Conservation (phyloP, 495 filamentous ascomycete species). For the Xylaria grammica region DNA sequence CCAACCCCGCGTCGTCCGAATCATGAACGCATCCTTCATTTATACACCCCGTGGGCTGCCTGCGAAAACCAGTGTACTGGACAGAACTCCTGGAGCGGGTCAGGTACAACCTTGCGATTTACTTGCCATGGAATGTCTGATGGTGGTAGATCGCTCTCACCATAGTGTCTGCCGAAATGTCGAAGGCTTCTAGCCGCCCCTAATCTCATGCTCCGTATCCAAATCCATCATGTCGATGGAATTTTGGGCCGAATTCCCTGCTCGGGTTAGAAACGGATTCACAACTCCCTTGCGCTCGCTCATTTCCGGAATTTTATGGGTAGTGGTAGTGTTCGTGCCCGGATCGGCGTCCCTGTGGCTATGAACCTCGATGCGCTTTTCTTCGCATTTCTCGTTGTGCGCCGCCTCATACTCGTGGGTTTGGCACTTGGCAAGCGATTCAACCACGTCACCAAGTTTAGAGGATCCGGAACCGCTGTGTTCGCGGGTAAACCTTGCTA, state of each 20-base stretch:
- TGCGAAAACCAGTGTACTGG: background rate
- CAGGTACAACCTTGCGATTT: background rate
- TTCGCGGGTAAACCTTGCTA: conserved; percentile 27
- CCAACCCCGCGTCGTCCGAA: background rate
- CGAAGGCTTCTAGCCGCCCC: background rate
- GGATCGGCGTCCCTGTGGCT: background rate
- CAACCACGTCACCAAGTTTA: conserved; percentile 19
- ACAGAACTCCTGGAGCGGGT: background rate
- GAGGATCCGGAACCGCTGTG: conserved; percentile 11
- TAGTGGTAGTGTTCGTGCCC: background rate
- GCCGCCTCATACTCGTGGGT: conserved; percentile 4
- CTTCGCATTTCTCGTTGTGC: background rate
- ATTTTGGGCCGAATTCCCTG: conserved; percentile 16
- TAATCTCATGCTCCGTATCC: conserved; percentile 28
- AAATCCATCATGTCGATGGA: conserved; percentile 34
- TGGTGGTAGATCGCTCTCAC: background rate
- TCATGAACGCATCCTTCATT: background rate
- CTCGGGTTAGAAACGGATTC: conserved; percentile 28
- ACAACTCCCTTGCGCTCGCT: conserved; percentile 36
- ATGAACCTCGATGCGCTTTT: background rate
- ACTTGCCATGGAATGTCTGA: background rate
- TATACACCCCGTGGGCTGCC: no score
- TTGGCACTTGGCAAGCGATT: conserved; percentile 21
- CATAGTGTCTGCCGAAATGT: background rate
- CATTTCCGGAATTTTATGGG: conserved; percentile 43